Percentiles rank a stretch among this genome's conserved stretches.
Conservation (phyloP, 148 eudicot species). For the Salicornia ramosissima region DNA sequence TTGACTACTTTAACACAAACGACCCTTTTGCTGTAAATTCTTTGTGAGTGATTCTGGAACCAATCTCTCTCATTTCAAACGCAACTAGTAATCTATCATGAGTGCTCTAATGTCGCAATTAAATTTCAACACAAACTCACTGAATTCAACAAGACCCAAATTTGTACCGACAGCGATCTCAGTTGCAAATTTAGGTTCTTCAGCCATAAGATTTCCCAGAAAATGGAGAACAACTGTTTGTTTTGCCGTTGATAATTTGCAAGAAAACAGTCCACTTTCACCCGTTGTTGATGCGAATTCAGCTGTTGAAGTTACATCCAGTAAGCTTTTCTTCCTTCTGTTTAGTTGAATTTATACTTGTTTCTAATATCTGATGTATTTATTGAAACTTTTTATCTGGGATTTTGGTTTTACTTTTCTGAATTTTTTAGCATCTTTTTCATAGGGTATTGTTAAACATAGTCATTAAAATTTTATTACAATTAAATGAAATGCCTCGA, state of each 20-base stretch:
- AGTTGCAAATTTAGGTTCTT: constrained; percentile 19
- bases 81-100: constrained; percentile 10
- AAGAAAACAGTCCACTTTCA: constrained; percentile 30
- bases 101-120: constrained; percentile 45
- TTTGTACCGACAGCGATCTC: constrained; percentile 19
- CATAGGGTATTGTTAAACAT: background rate
- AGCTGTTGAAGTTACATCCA: constrained; percentile 41
- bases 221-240: constrained; percentile 36
- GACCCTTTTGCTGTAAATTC: too few species aligned
- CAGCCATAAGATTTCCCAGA: constrained; percentile 23
- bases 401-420: background rate
- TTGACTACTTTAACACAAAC: too few species aligned
- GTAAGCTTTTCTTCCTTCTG: constrained; percentile 22
- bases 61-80: background rate
- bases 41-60: too few species aligned
- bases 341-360: background rate
- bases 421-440: background rate
- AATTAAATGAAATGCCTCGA: too few species aligned
- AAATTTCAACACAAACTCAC: constrained; percentile 38
- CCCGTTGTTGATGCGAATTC: constrained; percentile 29
- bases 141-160: constrained; percentile 25
- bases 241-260: constrained; percentile 62
- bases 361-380: background rate
- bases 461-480: too few species aligned
- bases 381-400: background rate